Percentiles rank a stretch among this genome's conserved stretches.
Evolutionary conservation across 1,139 yeast genomes (phyloP).

Genomic region (Geotrichum restrictum): DNA sequence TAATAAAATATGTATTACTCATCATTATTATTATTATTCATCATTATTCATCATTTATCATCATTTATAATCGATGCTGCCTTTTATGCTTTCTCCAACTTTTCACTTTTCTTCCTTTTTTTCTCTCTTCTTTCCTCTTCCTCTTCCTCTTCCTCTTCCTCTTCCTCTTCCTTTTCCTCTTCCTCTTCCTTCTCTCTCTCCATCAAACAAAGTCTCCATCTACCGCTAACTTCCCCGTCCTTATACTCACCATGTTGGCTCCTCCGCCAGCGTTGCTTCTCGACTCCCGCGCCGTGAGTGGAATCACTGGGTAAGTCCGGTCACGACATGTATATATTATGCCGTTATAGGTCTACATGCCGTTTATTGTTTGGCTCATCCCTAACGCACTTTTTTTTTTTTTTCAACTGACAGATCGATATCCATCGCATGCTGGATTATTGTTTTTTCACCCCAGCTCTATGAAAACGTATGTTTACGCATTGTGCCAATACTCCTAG

Average conservation of each 20-base stretch:
- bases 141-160: background rate
- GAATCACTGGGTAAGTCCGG: slow-evolving; percentile 71
- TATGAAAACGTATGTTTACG: slow-evolving; percentile 61
- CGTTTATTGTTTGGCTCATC: too few relatives aligned
- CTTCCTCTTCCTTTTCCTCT: background rate
- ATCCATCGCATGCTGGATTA: slow-evolving; percentile 95
- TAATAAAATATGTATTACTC: too few relatives aligned
- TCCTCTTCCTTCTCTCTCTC: background rate
- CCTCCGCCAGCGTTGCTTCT: slow-evolving; percentile 49
- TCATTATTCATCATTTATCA: too few relatives aligned
- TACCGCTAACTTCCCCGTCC: background rate
- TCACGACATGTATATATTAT: too few relatives aligned
- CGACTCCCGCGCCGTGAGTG: slow-evolving; percentile 77
- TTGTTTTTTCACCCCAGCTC: slow-evolving; percentile 94
- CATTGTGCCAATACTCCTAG: too few relatives aligned
- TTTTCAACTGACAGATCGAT: slow-evolving; percentile 51
- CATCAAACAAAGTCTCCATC: background rate
- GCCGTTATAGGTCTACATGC: too few relatives aligned
- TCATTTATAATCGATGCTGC: too few relatives aligned
- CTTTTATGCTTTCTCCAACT: background rate
- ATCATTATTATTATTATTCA: too few relatives aligned
- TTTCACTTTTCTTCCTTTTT: background rate
- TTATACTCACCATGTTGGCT: slow-evolving; percentile 30
- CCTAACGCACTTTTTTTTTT: background rate
- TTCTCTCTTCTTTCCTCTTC: background rate